Percentiles rank a stretch among this genome's conserved stretches.
Evolutionary conservation across 2,329 filamentous ascomycete species (phyloP).

Genomic region (Fusarium phyllophilum): DNA sequence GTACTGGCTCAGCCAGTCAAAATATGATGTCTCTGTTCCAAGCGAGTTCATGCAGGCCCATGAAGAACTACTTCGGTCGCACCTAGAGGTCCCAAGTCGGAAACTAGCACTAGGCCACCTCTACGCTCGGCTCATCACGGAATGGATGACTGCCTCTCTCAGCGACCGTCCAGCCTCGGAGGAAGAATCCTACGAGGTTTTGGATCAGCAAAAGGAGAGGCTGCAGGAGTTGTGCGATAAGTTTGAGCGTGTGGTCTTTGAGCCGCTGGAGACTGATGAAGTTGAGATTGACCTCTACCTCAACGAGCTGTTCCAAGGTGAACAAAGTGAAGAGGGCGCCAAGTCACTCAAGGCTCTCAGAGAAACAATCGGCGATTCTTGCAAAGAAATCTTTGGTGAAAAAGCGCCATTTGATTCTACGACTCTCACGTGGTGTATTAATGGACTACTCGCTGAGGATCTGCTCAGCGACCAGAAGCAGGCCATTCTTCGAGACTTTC

Average conservation of each 20-base stretch:
- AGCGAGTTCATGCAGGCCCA: background rate
- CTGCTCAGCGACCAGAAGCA: background rate
- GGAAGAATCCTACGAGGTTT: background rate
- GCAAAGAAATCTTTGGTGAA: background rate
- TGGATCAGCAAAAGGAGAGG: background rate
- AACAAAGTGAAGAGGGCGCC: background rate
- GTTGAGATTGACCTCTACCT: conserved; percentile 1
- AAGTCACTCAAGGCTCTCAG: background rate
- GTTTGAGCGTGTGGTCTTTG: background rate
- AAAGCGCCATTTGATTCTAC: background rate
- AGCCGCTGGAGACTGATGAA: background rate
- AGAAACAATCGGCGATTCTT: background rate
- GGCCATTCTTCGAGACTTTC: conserved; percentile 2
- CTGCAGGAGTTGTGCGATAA: background rate
- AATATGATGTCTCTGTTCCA: background rate
- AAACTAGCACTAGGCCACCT: background rate
- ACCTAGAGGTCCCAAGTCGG: background rate
- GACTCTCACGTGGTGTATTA: background rate
- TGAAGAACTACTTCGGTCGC: background rate
- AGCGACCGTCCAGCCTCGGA: background rate
- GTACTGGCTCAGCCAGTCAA: background rate
- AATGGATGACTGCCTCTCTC: background rate
- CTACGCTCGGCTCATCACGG: background rate
- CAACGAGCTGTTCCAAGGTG: background rate
- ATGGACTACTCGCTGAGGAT: background rate